phyloP scores from a whole-genome alignment of 768 basidiomycete species.

The Cubamyces sp. region DNA sequence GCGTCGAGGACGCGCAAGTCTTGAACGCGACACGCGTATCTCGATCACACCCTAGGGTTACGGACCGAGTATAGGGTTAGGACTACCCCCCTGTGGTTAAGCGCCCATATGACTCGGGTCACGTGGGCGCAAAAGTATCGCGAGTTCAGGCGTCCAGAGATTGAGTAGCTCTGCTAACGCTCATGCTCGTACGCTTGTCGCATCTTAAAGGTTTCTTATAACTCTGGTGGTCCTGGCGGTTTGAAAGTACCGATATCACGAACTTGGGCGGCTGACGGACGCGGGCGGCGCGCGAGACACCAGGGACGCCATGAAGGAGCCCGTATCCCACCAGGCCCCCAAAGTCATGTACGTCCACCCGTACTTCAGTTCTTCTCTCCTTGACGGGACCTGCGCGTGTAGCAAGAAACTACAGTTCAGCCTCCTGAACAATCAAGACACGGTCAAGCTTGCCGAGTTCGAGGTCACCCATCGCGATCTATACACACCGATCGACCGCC shows the following conservation, averaged over 20 bases:
- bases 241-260: background rate
- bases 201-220: too few relatives aligned
- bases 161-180: too few relatives aligned
- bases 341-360: constrained; percentile 71
- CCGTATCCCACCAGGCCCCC: constrained; percentile 76
- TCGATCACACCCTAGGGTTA: constrained; percentile 18
- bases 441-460: constrained; percentile 94
- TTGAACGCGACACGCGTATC: constrained; percentile 38
- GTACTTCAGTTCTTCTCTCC: background rate
- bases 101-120: constrained; percentile 7
- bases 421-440: constrained; percentile 90
- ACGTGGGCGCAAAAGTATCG: constrained; percentile 13
- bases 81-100: background rate
- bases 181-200: too few relatives aligned
- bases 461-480: constrained; percentile 93
- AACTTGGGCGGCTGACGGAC: background rate
- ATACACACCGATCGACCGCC: constrained; percentile 81
- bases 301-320: constrained; percentile 67
- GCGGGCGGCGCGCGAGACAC: background rate
- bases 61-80: constrained; percentile 1
- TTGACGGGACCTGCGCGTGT: background rate
- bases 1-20: constrained; percentile 65
- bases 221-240: background rate
- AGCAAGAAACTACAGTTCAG: constrained; percentile 98
- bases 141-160: background rate